Base-by-base conservation (phyloP, 2,329 filamentous ascomycete species). In the Ascochyta fabae region DNA sequence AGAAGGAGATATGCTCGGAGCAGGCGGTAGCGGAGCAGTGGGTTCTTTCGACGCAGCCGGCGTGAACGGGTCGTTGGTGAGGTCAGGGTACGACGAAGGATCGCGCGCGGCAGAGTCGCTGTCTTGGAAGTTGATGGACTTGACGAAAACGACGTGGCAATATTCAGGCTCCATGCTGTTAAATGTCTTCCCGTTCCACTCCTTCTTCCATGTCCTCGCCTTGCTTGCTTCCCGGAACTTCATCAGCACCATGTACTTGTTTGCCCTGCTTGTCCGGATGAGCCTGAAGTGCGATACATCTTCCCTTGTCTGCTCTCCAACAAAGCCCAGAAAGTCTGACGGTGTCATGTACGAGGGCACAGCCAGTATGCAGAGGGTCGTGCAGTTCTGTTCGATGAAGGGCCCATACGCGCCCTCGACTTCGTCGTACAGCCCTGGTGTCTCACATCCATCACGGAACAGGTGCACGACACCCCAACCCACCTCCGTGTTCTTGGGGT, bases 381-480 rank as follows among this genome's bases (percentile, higher is more conserved):
- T 95, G 73, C 90, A 96, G 55, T 91, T 87, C 29, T 87, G 84
- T n/a, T 81, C 75, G 40, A 77, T 76, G 66, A 80, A 78, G 34
- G 61, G 57, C 22, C 64, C 64, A 23, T 53, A 55, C 38, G 72
- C 71, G 38, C 67, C 62, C 40, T 72, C 66, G 44, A 66, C 77
- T 59, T 83, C 79, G 40, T 83, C 79, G 53, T 85, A 80, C 12
- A 92, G 77, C 12, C 80, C 84, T 1, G 85, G 80, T 0, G 88
- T 88, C 73, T 96, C 90, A 55, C 92, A 86, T 2, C 85, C 85
- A 75, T 98, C 94, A 9, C 93, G 86, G 74, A 97, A 99, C 26
- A 99, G 84, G 74, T 97, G 95, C 2, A 99, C 92, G 13, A 98
- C 86, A 1, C 95, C 95, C 89, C 92, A 97, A 38, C 92, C 91